Base-by-base conservation (phyloP, 495 filamentous ascomycete species). In the Penicillium cosmopolitanum region DNA sequence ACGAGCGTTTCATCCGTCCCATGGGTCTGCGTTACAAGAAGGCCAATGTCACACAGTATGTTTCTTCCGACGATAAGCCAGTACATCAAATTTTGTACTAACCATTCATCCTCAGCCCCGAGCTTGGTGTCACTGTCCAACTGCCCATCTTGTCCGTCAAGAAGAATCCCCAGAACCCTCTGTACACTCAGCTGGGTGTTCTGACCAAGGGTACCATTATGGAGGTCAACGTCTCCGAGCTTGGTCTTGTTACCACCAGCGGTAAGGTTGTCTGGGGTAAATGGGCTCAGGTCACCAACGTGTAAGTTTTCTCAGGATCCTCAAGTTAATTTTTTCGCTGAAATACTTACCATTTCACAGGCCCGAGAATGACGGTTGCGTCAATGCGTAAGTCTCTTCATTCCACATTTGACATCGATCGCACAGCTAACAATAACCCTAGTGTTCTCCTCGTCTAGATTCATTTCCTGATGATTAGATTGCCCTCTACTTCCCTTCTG, bases 151-250 rank as follows among this genome's bases (percentile, higher is more conserved):
- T 98, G 53, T 83, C 83, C 44, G 95, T 99, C 64, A 98, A 98
- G 83, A 98, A 99, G 88, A 98, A 97, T 79, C 95, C 95, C 11
- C 91, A 95, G 78, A 93, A 90, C 70, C 92, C 92, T 2, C 85
- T 97, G 73, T 98, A 92, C 73, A 98, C 96, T 5, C 94, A 96
- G 66, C 80, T 98, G 16, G 95, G 95, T 58, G 95, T 98, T 7
- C 70, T 98, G 64, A 96, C 92, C 31, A 95, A 93, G 78, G 95
- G 95, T 52, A 97, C 95, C 10, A 90, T 97, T 57, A 85, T 96
- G 64, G 95, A 98, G 77, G 93, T 97, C 64, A 98, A 99, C 73
- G 93, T 97, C 15, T 89, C 85, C 16, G 95, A 98, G 72, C 75
- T 99, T 54, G 95, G 95, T 53, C 81, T 98, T 68, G 93, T 96